phyloP scores from a whole-genome alignment of 345 rosid species.

The Salix udensis region DNA sequence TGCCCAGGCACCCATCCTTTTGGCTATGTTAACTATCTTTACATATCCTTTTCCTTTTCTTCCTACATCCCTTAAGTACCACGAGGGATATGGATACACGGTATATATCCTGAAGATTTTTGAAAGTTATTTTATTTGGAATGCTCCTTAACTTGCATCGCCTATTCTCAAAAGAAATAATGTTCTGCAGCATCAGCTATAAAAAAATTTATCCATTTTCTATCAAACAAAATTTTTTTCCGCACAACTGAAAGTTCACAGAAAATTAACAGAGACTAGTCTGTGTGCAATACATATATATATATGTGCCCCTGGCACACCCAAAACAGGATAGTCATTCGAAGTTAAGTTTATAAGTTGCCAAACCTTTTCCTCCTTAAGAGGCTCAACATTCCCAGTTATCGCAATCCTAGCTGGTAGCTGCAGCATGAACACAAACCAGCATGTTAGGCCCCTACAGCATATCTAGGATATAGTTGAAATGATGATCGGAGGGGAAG shows the following conservation, averaged over 20 bases:
- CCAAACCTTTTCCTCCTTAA: slow-evolving; percentile 61
- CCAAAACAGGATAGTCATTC: not conserved
- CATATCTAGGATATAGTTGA: not conserved
- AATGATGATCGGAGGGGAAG: not conserved
- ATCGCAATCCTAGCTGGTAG: slow-evolving; percentile 71
- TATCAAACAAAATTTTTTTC: not conserved
- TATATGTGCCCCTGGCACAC: no score
- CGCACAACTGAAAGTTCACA: no score
- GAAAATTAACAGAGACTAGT: no score
- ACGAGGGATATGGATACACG: not conserved
- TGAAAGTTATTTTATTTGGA: not conserved
- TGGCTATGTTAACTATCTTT: no score
- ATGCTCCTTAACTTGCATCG: not conserved
- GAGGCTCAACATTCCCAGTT: slow-evolving; percentile 67
- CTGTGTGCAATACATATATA: no score
- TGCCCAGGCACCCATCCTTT: no score
- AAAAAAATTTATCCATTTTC: not conserved
- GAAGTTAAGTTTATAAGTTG: not conserved
- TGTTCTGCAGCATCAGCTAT: not conserved
- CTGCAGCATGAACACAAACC: slow-evolving; percentile 40
- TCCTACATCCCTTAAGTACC: not conserved
- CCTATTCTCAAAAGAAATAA: not conserved
- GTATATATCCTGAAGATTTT: not conserved
- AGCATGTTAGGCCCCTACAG: slow-evolving; percentile 7
- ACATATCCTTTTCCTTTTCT: no score